A percentile compares a stretch with the other conserved stretches of the same genome.
Conservation (phyloP, 805 yeast genomes). For the Nakazawaea peltata region DNA sequence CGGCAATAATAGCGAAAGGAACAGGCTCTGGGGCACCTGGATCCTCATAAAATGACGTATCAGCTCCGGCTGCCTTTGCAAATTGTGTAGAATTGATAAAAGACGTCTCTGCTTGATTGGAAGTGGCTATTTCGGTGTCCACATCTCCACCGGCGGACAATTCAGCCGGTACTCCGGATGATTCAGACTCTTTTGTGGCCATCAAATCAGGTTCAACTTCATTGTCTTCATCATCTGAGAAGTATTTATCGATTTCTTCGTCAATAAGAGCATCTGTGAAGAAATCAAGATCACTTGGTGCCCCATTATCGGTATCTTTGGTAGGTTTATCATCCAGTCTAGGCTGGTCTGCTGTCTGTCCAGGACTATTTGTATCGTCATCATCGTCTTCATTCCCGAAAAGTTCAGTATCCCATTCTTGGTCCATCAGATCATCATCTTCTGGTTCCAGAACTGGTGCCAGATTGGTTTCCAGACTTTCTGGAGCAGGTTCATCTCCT, state of each 20-base stretch:
- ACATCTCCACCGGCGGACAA: neutral
- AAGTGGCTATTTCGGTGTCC: neutral
- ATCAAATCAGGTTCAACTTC: neutral
- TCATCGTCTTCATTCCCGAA: constrained; percentile 18
- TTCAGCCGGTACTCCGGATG: neutral
- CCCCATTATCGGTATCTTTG: constrained; percentile 14
- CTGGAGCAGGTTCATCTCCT: neutral
- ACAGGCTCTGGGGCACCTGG: constrained; percentile 82
- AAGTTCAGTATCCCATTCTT: constrained; percentile 13
- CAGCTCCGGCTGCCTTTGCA: constrained; percentile 21
- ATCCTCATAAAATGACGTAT: constrained; percentile 46
- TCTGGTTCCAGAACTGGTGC: constrained; percentile 1
- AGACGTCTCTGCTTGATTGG: neutral
- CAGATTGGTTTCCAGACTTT: neutral
- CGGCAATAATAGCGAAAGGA: constrained; percentile 37
- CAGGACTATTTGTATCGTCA: constrained; percentile 9
- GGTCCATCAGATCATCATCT: constrained; percentile 5
- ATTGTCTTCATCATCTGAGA: constrained; percentile 3
- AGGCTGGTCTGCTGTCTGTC: neutral
- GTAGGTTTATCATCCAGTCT: neutral
- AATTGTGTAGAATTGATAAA: constrained; percentile 31
- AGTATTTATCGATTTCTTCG: constrained; percentile 18
- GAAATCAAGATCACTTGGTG: constrained; percentile 17
- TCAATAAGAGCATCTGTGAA: constrained; percentile 21
- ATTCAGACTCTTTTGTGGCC: neutral